Evolutionary conservation across 495 filamentous ascomycete genomes (phyloP), one percentile per base, ranked within the genome.

Genomic region (Penicillium canescens): DNA sequence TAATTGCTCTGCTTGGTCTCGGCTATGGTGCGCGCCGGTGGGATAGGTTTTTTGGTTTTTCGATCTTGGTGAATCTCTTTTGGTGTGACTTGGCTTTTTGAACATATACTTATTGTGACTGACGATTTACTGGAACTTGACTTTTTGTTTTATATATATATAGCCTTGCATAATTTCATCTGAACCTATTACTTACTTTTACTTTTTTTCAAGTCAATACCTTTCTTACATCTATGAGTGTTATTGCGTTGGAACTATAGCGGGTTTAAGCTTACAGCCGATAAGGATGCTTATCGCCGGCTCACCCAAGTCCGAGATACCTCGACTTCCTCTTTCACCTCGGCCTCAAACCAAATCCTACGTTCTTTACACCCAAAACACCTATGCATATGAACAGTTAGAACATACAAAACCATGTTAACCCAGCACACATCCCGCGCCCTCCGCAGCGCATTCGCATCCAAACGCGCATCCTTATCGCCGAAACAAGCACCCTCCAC

Each of bases 1-100:
- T 54, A 51, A 56, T 52, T 59, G 39, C 56, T 52, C 59, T 54
- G 39, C 14, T 31, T 45, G 53, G 60, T 63, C 49, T 59, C 39
- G 38, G 46, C 14, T 54, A 50, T 65, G 55, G 54, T 55, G 49
- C 55, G 56, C 47, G 46, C 28, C 7, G 53, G 50, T 65, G 53
- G 59, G 53, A 42, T 56, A 40, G 52, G 51, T 54, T 41, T 46
- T 35, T 26, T 46, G 21, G 42, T 41, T 50, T 28, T 44, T 11
- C 44, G 18, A 51, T 8, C 24, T 45, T 42, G 39, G 13, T 21
- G 46, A 38, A 45, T 45, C 12, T 52, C 11, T 59, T 39, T 49
- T 37, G 54, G 46, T 21, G 21, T 55, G 44, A 35, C 26, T 52
- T 44, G 23, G 23, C 31, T 38, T 39, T 44, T 44, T 50, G 40